Conservation (phyloP, 768 basidiomycete species). For the Lactarius vividus region DNA sequence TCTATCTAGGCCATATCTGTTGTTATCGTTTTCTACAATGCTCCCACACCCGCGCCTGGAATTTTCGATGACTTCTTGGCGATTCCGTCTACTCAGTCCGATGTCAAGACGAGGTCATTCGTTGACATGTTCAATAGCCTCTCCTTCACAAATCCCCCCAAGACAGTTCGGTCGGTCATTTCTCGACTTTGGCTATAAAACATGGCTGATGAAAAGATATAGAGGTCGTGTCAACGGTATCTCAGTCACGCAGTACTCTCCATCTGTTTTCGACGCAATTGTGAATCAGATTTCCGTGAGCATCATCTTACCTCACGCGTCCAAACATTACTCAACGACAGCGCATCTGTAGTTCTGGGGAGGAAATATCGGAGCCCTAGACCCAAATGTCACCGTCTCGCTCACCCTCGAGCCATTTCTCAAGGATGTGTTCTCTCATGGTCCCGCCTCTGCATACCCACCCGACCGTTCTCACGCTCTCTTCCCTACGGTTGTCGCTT, state of each 20-base stretch:
- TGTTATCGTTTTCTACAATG: background rate
- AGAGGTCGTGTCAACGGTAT: background rate
- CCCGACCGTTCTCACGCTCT: background rate
- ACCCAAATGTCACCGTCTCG: background rate
- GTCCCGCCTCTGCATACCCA: background rate
- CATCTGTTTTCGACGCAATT: background rate
- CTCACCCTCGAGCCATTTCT: background rate
- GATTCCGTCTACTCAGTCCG: constrained; percentile 1
- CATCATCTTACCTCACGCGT: background rate
- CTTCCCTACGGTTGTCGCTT: background rate
- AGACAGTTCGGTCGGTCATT: background rate
- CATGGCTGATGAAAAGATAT: background rate
- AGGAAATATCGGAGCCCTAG: background rate
- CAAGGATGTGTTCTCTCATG: background rate
- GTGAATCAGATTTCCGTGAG: background rate
- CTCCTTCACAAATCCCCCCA: background rate
- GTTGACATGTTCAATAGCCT: background rate
- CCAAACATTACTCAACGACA: background rate
- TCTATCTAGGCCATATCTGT: background rate
- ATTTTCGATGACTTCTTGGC: constrained; percentile 27
- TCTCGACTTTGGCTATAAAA: too few species aligned
- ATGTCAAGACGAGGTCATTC: constrained; percentile 9
- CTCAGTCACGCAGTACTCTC: constrained; percentile 3
- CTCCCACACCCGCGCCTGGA: background rate
- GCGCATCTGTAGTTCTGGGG: constrained; percentile 5